A percentile compares a stretch with the other conserved stretches of the same genome.
phyloP scores from a whole-genome alignment of 2,329 filamentous ascomycete species.

The Colletotrichum godetiae region DNA sequence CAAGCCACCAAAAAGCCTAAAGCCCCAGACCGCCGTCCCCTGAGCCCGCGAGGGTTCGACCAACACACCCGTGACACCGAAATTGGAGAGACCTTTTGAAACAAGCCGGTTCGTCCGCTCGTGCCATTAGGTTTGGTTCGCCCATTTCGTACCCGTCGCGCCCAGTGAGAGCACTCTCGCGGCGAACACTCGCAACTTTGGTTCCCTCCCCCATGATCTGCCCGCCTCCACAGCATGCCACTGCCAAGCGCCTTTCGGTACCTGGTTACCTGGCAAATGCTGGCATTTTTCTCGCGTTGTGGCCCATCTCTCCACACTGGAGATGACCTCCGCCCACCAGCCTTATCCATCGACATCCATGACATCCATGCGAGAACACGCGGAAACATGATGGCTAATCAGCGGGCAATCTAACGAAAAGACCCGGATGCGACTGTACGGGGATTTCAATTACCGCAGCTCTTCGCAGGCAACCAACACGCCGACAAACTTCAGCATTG shows the following conservation, averaged over 20 bases:
- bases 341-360: conserved; percentile 8
- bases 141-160: background rate
- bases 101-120: conserved; percentile 16
- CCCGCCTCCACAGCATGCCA: conserved; percentile 19
- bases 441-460: background rate
- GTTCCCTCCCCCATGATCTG: conserved; percentile 17
- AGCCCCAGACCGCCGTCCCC: background rate
- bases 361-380: conserved; percentile 22
- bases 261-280: background rate
- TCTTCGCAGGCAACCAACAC: conserved; percentile 7
- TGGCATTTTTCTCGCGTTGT: background rate
- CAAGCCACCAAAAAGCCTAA: background rate
- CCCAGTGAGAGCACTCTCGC: background rate
- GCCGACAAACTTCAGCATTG: background rate
- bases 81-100: conserved; percentile 22
- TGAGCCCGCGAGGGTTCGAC: background rate
- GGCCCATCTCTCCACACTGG: background rate
- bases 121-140: background rate
- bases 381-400: background rate
- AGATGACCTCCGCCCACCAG: conserved; percentile 8
- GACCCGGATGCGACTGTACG: background rate
- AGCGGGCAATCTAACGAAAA: conserved; percentile 5
- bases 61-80: background rate
- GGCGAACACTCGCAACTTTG: background rate
- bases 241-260: background rate